phyloP scores from a whole-genome alignment of 495 filamentous ascomycete genomes.

The Lepraria neglecta region DNA sequence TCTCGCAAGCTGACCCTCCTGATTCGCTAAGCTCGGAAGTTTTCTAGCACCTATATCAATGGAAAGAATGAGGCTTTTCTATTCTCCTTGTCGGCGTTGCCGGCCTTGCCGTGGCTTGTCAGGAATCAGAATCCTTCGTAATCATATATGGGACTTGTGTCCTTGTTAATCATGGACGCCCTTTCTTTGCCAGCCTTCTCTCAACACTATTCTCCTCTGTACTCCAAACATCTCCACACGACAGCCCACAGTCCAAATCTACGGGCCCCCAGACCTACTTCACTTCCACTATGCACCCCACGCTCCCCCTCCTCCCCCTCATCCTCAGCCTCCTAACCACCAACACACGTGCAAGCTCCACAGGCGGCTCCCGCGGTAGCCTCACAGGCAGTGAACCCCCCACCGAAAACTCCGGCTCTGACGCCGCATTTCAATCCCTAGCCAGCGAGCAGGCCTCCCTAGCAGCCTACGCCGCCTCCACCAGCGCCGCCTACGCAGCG shows the following conservation, averaged over 20 bases:
- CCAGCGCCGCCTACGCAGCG: slow-evolving; percentile 26
- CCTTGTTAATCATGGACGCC: too few relatives aligned
- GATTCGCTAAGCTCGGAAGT: not conserved
- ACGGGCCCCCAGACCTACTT: not conserved
- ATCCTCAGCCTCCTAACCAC: slow-evolving; percentile 2
- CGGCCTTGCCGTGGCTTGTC: not conserved
- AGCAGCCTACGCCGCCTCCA: slow-evolving; percentile 12
- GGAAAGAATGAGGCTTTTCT: not conserved
- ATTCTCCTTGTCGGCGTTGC: not conserved
- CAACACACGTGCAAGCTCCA: not conserved
- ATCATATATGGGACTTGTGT: not conserved
- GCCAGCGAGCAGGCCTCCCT: not conserved
- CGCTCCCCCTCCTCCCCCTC: slow-evolving; percentile 27
- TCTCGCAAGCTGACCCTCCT: not conserved
- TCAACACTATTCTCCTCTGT: not conserved
- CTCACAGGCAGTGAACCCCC: slow-evolving; percentile 24
- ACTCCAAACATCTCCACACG: not conserved
- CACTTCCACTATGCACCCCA: slow-evolving; percentile 18
- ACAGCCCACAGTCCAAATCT: not conserved
- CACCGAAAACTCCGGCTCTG: slow-evolving; percentile 1
- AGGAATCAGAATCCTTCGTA: not conserved
- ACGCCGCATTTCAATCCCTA: too few relatives aligned
- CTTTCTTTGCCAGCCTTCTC: not conserved
- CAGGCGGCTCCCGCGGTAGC: too few relatives aligned
- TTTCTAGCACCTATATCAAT: not conserved